Conservation (phyloP, 1,284 basidiomycete genomes). For the Athelia sp. region DNA sequence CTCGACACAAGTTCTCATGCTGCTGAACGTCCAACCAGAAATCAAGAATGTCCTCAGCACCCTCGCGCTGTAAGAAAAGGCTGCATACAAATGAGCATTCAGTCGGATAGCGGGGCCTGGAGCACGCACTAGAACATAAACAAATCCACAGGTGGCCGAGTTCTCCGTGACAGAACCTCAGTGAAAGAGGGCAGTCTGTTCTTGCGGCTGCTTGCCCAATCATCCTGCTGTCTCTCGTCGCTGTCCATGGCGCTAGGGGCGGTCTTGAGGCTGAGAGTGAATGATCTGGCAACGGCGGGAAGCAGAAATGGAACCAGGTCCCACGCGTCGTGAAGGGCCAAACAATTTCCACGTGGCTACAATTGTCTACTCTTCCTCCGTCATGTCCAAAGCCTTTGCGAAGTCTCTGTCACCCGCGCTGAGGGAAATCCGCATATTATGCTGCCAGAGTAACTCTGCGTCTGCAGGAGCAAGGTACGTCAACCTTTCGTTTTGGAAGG, state of each 20-base stretch:
- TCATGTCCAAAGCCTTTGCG: conserved; percentile 56
- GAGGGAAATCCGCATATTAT: conserved; percentile 82
- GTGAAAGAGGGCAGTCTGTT: conserved; percentile 75
- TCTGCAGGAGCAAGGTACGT: conserved; percentile 81
- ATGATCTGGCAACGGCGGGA: not conserved
- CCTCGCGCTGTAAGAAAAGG: conserved; percentile 89
- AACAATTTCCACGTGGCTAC: not conserved
- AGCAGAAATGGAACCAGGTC: not conserved
- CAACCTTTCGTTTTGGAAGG: conserved; percentile 2
- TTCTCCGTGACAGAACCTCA: conserved; percentile 83
- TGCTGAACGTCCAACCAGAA: conserved; percentile 99
- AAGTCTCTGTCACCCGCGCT: conserved; percentile 80
- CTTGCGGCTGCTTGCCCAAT: conserved; percentile 61
- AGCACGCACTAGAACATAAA: conserved; percentile 94
- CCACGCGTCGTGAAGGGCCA: not conserved
- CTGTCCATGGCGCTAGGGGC: conserved; percentile 40
- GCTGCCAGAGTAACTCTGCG: conserved; percentile 76
- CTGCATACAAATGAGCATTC: conserved; percentile 28
- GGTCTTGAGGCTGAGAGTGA: not conserved
- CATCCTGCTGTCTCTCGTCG: conserved; percentile 63
- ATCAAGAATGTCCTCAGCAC: conserved; percentile 92
- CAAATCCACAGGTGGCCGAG: conserved; percentile 91
- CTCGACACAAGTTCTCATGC: conserved; percentile 96
- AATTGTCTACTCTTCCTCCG: not conserved
- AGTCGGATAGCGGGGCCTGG: conserved; percentile 1